Base-by-base conservation (phyloP, 1,284 basidiomycete genomes). In the Jaminaea rosea region DNA sequence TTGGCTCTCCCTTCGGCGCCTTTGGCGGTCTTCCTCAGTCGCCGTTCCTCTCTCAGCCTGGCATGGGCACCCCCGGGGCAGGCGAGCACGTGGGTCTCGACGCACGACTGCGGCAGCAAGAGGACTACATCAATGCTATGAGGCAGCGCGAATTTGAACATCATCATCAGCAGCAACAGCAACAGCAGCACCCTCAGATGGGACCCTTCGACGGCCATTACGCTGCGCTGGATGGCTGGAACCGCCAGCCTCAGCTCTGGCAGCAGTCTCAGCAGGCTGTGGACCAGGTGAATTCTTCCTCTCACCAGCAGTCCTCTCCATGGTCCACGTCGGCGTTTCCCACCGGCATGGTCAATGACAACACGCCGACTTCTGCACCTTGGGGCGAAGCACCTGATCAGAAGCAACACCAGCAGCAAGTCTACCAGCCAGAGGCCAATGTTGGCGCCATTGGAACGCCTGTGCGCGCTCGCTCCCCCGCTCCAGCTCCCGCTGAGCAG, bases 71-170 rank as follows among this genome's bases (percentile, higher is more conserved):
- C n/a, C n/a, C n/a, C n/a, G 41, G 17, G n/a, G 41, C 17, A 21
- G 44, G 44, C 28, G 21, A 13, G 3, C 24, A 29, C 21, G n/a
- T n/a, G 37, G 47, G 34, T 21, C 51, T 51, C 8, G 52, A 44
- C 15, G 50, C 49, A 6, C 50, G 56, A 17, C 36, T 61, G 26
- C 61, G 59, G n/a, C 55, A 52, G 24, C 63, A 60, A 36, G 63
- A 66, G 17, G 63, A 63, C 15, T 51, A 62, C 47, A 50, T 63
- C 15, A 53, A 55, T 13, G 50, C 63, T 23, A 46, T 63, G 26
- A 57, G 63, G 17, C 61, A 66, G 44, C 56, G 63, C 19, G 63
- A 66, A 45, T 7, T 66, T 46, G 57, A 63, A 27, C 61, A 66
- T 31, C 63, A 65, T 44, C 44, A 28, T 11, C 44, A 45, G 19